phyloP scores from a whole-genome alignment of 495 filamentous ascomycete species.

The Tetracladium marchalianum region DNA sequence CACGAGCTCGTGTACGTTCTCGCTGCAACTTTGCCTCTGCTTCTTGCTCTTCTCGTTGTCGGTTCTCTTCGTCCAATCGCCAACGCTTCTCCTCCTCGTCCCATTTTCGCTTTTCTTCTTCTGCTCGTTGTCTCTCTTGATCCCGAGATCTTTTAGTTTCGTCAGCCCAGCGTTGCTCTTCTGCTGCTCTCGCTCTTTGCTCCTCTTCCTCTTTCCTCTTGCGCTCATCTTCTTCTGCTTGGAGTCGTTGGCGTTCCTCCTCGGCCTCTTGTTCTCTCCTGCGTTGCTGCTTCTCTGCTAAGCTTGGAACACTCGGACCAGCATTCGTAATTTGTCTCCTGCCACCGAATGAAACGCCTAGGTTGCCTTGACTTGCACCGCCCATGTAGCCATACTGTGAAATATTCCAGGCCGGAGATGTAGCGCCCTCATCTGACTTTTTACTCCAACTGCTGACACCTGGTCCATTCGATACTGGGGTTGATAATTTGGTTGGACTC shows the following conservation, averaged over 20 bases:
- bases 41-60: constrained; percentile 64
- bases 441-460: constrained; percentile 84
- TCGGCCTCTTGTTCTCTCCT: constrained; percentile 43
- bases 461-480: constrained; percentile 13
- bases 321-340: constrained; percentile 86
- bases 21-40: constrained; percentile 54
- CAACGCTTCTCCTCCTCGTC: constrained; percentile 75
- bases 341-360: constrained; percentile 86
- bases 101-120: constrained; percentile 74
- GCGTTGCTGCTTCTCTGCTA: constrained; percentile 45
- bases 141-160: constrained; percentile 60
- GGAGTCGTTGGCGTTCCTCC: constrained; percentile 46
- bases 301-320: constrained; percentile 64
- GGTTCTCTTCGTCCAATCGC: constrained; percentile 70
- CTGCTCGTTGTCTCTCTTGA: constrained; percentile 55
- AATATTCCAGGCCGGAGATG: constrained; percentile 94
- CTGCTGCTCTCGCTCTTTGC: constrained; percentile 52
- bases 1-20: constrained; percentile 52
- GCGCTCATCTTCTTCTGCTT: constrained; percentile 58
- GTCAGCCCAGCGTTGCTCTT: constrained; percentile 73
- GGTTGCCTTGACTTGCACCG: constrained; percentile 89
- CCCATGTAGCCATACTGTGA: constrained; percentile 99
- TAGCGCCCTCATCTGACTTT: constrained; percentile 66
- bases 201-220: constrained; percentile 50
- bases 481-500: constrained; percentile 47